Base-by-base conservation (phyloP, 2,329 filamentous ascomycete species). In the Graphilbum sp. region DNA sequence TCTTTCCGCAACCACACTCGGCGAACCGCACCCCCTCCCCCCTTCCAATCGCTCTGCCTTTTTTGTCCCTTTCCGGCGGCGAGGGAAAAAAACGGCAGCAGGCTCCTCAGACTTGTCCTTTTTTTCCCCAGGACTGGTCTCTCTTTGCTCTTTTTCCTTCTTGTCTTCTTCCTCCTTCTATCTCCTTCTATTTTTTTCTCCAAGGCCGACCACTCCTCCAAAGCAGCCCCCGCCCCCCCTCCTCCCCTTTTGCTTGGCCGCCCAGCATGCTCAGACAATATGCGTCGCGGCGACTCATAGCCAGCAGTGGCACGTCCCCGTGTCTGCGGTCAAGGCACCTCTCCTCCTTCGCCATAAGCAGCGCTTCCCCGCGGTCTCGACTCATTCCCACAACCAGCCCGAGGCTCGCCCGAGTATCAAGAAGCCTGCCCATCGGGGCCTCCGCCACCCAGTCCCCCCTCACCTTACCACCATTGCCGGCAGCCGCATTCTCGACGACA, bases 211-310 rank as follows among this genome's bases (percentile, higher is more conserved):
- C 27, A 5, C 21, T 24, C 21, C 21, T 34, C 32, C 33, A 19
- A 31, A 15, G 3, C 17, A 17, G 25, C 23, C 17, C 8, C 8
- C 31, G 20, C 27, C 15, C 13, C 9, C 18, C 19, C 20, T 21
- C 16, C 9, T 35, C 30, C 30, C 18, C 21, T 24, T 5, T 24
- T 11, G 21, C 21, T 24, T 19, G 15, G 13, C 37, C 30, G 36
- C 33, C 40, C 44, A 43, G 10, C 11, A 47, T 47, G 46, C 38
- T 47, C 11, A 33, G 46, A 34, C 46, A 46, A 44, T 39, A 44
- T 37, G 41, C 44, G 34, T 40, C 40, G 18, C 40, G 43, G 38
- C 46, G 39, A 20, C 40, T 47, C 9, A 23, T 43, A 27, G 27
- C 27, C 27, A 29, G 27, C 7, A 29, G n/a, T 18, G 36, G 42